phyloP scores from a whole-genome alignment of 805 yeast species.

The Cyberlindnera bimundalis region DNA sequence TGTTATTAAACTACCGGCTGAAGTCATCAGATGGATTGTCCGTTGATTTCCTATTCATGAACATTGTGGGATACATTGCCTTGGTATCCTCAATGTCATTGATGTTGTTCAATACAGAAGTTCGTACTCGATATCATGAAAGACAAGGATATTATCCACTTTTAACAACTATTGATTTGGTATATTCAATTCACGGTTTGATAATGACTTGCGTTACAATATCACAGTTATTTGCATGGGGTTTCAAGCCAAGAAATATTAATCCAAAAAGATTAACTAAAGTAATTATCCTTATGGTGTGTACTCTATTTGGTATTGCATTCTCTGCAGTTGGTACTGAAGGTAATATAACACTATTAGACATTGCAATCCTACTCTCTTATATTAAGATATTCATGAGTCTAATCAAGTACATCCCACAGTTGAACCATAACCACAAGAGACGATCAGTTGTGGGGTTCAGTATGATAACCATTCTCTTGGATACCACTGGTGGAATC shows the following conservation, averaged over 20 bases:
- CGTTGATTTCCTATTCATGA: constrained; percentile 43
- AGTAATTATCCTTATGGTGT: constrained; percentile 16
- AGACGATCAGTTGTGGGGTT: constrained; percentile 84
- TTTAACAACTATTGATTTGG: constrained; percentile 41
- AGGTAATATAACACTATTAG: constrained; percentile 22
- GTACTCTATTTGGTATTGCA: constrained; percentile 1
- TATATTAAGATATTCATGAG: constrained; percentile 47
- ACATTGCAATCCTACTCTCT: constrained; percentile 34
- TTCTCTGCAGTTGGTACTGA: constrained; percentile 16
- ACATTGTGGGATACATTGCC: constrained; percentile 45
- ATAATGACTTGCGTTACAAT: constrained; percentile 37
- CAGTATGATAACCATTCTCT: constrained; percentile 53
- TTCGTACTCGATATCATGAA: constrained; percentile 30
- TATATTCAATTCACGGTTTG: constrained; percentile 47
- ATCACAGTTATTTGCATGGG: constrained; percentile 36
- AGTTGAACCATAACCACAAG: constrained; percentile 72
- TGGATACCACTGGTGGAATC: constrained; percentile 37
- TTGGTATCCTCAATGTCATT: constrained; percentile 40
- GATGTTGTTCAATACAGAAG: constrained; percentile 37
- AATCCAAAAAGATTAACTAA: constrained; percentile 21
- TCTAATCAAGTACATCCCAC: constrained; percentile 65
- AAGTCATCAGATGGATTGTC: constrained; percentile 48
- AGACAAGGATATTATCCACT: constrained; percentile 37
- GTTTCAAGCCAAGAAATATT: constrained; percentile 23
- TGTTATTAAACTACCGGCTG: constrained; percentile 37